Percentiles rank a stretch among this genome's conserved stretches.
Conservation (phyloP, 2,329 filamentous ascomycete species). For the Paracamarosporium sp. region DNA sequence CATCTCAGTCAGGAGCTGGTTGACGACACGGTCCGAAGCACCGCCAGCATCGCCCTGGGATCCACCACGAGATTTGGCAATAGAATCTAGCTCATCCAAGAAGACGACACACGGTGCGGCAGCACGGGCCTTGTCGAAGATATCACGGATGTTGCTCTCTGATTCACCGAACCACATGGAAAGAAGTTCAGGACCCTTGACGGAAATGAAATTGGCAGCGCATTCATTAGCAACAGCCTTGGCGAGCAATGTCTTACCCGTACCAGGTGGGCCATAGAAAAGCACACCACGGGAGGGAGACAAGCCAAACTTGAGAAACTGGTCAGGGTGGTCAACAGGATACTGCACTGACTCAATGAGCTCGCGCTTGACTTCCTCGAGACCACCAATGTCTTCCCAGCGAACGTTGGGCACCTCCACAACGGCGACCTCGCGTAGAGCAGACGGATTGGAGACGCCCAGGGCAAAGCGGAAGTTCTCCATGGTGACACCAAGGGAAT, state of each 20-base stretch:
- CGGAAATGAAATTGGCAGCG: slow-evolving; percentile 98
- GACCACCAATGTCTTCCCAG: slow-evolving; percentile 99
- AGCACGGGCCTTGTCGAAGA: slow-evolving; percentile 99
- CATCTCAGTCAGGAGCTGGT: slow-evolving; percentile 99
- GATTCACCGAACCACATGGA: slow-evolving; percentile 99
- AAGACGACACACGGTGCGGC: slow-evolving; percentile 98
- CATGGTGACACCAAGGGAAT: slow-evolving; percentile 98
- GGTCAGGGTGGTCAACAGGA: slow-evolving; percentile 98
- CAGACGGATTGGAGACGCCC: slow-evolving; percentile 97
- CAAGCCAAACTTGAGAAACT: slow-evolving; percentile 99
- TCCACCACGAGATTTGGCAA: slow-evolving; percentile 98
- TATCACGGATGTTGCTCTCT: slow-evolving; percentile 99
- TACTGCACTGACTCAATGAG: slow-evolving; percentile 99
- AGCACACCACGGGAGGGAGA: slow-evolving; percentile 97
- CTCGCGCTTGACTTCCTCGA: slow-evolving; percentile 98
- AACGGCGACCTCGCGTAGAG: slow-evolving; percentile 96
- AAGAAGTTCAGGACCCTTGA: slow-evolving; percentile 97
- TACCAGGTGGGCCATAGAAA: slow-evolving; percentile 99
- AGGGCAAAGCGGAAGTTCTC: slow-evolving; percentile 99
- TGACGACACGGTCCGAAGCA: slow-evolving; percentile 99
- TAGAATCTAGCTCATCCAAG: slow-evolving; percentile 97
- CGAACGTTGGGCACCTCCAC: slow-evolving; percentile 99
- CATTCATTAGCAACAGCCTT: slow-evolving; percentile 99
- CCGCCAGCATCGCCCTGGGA: slow-evolving; percentile 95
- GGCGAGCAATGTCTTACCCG: slow-evolving; percentile 99